Evolutionary conservation across 768 basidiomycete species (phyloP), one percentile per base, ranked within the genome.

Genomic region (Suillus weaverae): DNA sequence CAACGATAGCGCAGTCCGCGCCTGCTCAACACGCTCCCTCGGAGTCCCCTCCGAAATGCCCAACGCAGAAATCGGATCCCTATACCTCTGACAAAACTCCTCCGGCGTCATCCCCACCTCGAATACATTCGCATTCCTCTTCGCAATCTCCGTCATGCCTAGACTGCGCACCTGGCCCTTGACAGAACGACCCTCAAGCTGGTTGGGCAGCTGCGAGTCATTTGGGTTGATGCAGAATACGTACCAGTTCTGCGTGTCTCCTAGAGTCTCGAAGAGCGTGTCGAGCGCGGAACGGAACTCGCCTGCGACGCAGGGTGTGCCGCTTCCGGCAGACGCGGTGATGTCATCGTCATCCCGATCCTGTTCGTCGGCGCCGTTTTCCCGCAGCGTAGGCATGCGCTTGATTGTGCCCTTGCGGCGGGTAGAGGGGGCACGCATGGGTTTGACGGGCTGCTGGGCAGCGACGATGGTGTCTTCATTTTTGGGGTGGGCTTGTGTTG

Each of bases 401-500:
- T 86, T 87, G 65, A 92, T 76, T 0, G 90, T 87, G 26, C 84
- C 84, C 77, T 94, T 95, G 64, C 95, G 84, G 55, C 94, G 83
- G 0, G 90, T 97, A 0, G 94, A 97, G 0, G 96, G 96, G 0
- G 92, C 88, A 10, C 96, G 88, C 89, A 97, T 94, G 0, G 97
- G 97, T 76, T 96, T 95, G 68, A 95, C 89, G 41, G 89, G 88
- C 74, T 97, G 95, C 73, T 95, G 94, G 0, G 95, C 95, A 6
- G 95, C 86, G 18, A 98, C 96, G 66, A 98, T 96, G 0, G 96
- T 97, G 60, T 97, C 95, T 71, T 98, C 95, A 70, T 96, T 90
- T 67, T 90, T 81, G 0, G 97, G 95, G 72, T 98, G 95, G 0
- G 89, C 92, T 72, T 95, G 90, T 0, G 94, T 97, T 0, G 95